phyloP scores from a whole-genome alignment of 441 rosid species.

The Macaranga tanarius region DNA sequence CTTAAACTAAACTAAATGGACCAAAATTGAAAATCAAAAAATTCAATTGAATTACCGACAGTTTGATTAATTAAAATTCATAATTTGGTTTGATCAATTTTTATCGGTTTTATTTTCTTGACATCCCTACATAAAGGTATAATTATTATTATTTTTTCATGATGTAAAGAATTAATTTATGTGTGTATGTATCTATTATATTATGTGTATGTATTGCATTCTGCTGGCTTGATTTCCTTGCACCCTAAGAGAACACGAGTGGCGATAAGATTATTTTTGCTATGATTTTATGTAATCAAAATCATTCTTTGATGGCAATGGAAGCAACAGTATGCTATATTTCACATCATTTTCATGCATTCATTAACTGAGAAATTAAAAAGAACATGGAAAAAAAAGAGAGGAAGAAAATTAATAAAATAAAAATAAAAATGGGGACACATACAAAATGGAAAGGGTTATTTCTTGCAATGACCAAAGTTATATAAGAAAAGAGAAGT shows the following conservation, averaged over 20 bases:
- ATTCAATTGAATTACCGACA: no score
- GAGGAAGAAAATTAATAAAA: no score
- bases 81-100: no score
- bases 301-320: conserved; percentile 12
- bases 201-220: no score
- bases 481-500: not conserved
- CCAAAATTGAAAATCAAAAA: no score
- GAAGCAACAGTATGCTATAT: not conserved
- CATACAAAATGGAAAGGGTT: not conserved
- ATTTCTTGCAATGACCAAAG: not conserved
- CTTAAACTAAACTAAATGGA: no score
- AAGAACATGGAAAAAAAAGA: not conserved
- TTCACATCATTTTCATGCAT: not conserved
- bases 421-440: not conserved
- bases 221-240: conserved; percentile 8
- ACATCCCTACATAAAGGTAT: no score
- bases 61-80: no score
- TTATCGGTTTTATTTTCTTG: no score
- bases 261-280: conserved; percentile 1
- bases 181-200: no score
- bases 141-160: no score
- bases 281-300: not conserved
- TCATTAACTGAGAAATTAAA: not conserved
- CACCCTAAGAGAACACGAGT: conserved; percentile 15
- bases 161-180: no score